Evolutionary conservation across 192 early-diverging fungal species (phyloP), one percentile per base, ranked within the genome.

Genomic region (Linnemannia zychae): DNA sequence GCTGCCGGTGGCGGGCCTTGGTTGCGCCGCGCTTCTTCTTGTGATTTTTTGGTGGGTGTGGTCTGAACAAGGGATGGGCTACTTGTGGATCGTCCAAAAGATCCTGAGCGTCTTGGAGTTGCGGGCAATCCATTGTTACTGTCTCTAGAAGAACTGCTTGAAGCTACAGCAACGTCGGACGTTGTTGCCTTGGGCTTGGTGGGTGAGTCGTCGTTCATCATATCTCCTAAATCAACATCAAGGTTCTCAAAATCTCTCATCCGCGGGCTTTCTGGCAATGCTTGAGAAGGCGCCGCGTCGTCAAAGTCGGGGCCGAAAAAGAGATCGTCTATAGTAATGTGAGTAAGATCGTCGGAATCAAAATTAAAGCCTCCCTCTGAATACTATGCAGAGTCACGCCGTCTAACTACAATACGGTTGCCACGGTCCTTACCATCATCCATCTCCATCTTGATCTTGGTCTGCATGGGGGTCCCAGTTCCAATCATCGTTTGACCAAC

Each of bases 251-350:
- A 78, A 18, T 84, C 77, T 17, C 67, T 71, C 67, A 84, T 75
- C n/a, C 82, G 77, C 13, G 82, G 82, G 36, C 82, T 84, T 36
- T 84, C 82, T 15, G 73, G 72, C 28, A 63, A 12, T 63, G 57
- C 57, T 13, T 79, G 82, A 20, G 72, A 79, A n/a, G 65, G 50
- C 18, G 53, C 46, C 31, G 77, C 16, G 17, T 79, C 82, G 18
- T 84, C 82, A 31, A 84, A 47, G 37, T 84, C 82, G 3, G 67
- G 52, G 0, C 82, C 82, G 24, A 84, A 75, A 67, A 84, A 75
- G 20, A 70, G 28, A 72, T 84, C 77, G 31, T 75, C 76, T 66
- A 71, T 20, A 28, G 33, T 65, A 66, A 47, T 12, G 31, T 63
- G 17, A 15, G n/a, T 37, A 46, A 53, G 3, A n/a, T 34, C 37